These are phyloP conservation scores for Lactarius indigo DNA, from an alignment of 768 basidiomycete genomes.

Conservation along the genomic window DNA sequence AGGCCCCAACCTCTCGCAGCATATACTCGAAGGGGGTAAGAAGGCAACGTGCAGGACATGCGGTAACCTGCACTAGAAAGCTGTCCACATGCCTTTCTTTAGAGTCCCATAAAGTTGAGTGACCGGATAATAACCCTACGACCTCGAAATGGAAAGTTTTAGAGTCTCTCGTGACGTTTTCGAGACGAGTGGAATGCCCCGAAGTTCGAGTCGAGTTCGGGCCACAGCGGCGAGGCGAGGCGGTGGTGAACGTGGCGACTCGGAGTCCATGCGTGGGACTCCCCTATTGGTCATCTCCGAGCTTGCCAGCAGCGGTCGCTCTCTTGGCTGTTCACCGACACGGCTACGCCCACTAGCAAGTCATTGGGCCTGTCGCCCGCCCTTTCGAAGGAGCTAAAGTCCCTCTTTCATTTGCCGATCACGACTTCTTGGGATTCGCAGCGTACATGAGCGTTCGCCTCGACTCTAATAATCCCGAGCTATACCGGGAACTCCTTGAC, in stretches of 20 bases:
- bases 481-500: constrained; percentile 42
- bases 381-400: constrained; percentile 6
- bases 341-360: background rate
- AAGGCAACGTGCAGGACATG: constrained; percentile 20
- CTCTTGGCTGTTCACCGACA: constrained; percentile 3
- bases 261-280: background rate
- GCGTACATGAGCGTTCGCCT: constrained; percentile 22
- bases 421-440: background rate
- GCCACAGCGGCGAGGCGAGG: background rate
- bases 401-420: background rate
- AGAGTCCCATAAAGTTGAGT: background rate
- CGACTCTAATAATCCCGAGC: constrained; percentile 20
- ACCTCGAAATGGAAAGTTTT: background rate
- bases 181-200: constrained; percentile 1
- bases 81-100: background rate
- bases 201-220: background rate
- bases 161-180: background rate
- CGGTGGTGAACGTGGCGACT: background rate
- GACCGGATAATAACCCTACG: background rate
- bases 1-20: constrained; percentile 1
- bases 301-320: background rate
- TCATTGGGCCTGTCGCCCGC: constrained; percentile 2
- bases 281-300: constrained; percentile 13
- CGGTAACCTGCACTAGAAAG: constrained; percentile 8
- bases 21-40: background rate